Conservation (phyloP, 2,329 filamentous ascomycete genomes). For the Alternaria burnsii region DNA sequence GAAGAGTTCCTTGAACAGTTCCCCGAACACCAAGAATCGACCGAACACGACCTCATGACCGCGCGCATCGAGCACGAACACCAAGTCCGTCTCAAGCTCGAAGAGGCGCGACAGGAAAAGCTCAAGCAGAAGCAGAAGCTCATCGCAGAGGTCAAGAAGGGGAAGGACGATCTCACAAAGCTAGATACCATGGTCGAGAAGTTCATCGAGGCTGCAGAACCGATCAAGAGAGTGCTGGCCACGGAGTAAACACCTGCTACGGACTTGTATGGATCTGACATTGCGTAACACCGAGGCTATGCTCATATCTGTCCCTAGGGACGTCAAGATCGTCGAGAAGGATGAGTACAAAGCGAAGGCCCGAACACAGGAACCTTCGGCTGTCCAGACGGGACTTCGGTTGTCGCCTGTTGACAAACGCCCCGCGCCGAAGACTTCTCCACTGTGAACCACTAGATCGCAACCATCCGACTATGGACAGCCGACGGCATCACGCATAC, state of each 20-base stretch:
- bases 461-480: not conserved
- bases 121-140: constrained; percentile 72
- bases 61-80: constrained; percentile 92
- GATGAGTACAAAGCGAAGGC: not conserved
- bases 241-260: constrained; percentile 61
- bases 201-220: constrained; percentile 91
- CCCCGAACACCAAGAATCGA: constrained; percentile 75
- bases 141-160: constrained; percentile 83
- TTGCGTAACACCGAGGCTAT: not conserved
- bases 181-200: constrained; percentile 92
- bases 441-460: not conserved
- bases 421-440: constrained; percentile 2
- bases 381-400: not conserved
- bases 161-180: constrained; percentile 91
- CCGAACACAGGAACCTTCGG: not conserved
- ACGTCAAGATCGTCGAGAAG: not conserved
- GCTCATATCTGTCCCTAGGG: not conserved
- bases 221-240: constrained; percentile 85
- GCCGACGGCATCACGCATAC: not conserved
- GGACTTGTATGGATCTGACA: not conserved
- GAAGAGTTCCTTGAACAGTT: constrained; percentile 81
- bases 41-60: constrained; percentile 85
- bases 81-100: constrained; percentile 81
- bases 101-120: constrained; percentile 76
- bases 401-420: not conserved